These are phyloP conservation scores for Ajuga chamaepitys DNA, from an alignment of 257 asterid species.

Conservation along the genomic window DNA sequence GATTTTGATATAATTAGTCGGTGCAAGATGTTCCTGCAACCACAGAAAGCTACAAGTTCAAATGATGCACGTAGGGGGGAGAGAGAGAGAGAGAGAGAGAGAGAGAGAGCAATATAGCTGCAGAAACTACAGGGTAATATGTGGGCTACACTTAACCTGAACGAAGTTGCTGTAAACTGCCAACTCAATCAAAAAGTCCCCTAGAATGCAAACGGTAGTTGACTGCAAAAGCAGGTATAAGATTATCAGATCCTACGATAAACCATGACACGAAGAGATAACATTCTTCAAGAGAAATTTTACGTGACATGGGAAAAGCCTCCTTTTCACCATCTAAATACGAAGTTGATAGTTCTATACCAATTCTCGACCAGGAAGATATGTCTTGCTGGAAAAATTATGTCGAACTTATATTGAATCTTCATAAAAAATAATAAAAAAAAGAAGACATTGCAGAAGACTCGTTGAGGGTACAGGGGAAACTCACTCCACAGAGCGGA, in stretches of 20 bases:
- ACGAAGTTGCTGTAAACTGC: conserved; percentile 59
- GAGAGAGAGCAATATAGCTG: neutral
- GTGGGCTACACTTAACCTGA: conserved; percentile 47
- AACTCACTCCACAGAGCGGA: conserved; percentile 81
- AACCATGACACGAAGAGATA: neutral
- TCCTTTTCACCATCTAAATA: neutral
- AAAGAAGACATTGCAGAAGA: neutral
- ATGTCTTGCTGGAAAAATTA: neutral
- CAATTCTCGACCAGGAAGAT: neutral
- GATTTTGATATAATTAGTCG: conserved; percentile 71
- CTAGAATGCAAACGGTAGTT: conserved; percentile 48
- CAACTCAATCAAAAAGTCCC: conserved; percentile 48
- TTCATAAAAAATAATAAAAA: neutral
- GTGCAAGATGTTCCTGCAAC: conserved; percentile 79
- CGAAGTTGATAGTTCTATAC: no score
- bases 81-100: neutral
- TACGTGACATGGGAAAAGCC: neutral
- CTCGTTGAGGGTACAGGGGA: neutral
- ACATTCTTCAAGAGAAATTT: neutral
- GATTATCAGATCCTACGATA: neutral
- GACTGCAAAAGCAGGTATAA: conserved; percentile 48
- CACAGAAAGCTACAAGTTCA: conserved; percentile 21
- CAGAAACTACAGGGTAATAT: neutral
- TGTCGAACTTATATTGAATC: neutral
- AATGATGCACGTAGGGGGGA: neutral